A percentile compares a stretch with the other conserved stretches of the same genome.
Conservation (phyloP, 768 basidiomycete genomes). For the Postia placenta region DNA sequence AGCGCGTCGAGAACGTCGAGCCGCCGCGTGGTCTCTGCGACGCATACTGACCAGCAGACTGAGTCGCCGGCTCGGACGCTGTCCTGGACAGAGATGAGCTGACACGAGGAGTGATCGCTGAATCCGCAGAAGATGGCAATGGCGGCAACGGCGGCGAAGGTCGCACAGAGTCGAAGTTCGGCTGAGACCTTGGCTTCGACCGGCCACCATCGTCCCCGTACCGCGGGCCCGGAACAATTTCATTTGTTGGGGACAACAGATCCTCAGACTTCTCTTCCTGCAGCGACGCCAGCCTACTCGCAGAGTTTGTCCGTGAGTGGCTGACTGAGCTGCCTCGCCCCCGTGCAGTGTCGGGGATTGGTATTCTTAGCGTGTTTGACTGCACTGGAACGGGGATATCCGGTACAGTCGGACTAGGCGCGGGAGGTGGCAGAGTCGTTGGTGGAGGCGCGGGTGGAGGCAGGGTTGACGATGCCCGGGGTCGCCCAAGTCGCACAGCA, state of each 20-base stretch:
- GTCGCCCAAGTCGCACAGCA: conserved; percentile 20
- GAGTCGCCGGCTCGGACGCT: conserved; percentile 40
- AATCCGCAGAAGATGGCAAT: conserved; percentile 28
- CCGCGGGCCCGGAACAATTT: background rate
- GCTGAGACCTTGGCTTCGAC: background rate
- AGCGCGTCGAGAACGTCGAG: conserved; percentile 34
- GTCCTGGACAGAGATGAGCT: conserved; percentile 4
- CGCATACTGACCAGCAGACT: conserved; percentile 32
- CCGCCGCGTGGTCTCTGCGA: conserved; percentile 52
- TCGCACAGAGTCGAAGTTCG: conserved; percentile 1
- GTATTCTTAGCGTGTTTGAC: conserved; percentile 25
- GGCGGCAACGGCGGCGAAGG: conserved; percentile 62
- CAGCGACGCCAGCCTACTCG: conserved; percentile 50
- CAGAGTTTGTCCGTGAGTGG: conserved; percentile 52
- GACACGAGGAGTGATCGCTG: conserved; percentile 12
- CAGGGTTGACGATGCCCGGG: conserved; percentile 52
- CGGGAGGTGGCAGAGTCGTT: conserved; percentile 51
- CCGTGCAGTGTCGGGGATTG: conserved; percentile 32
- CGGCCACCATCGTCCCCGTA: background rate
- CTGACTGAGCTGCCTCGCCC: conserved; percentile 43
- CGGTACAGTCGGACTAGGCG: conserved; percentile 32
- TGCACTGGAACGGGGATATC: conserved; percentile 25
- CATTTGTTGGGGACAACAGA: background rate
- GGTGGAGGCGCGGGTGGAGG: conserved; percentile 67
- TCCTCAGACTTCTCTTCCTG: conserved; percentile 48